These are phyloP conservation scores for Sugiyamaella chiloensis DNA, from an alignment of 805 yeast genomes.

Conservation along the genomic window DNA sequence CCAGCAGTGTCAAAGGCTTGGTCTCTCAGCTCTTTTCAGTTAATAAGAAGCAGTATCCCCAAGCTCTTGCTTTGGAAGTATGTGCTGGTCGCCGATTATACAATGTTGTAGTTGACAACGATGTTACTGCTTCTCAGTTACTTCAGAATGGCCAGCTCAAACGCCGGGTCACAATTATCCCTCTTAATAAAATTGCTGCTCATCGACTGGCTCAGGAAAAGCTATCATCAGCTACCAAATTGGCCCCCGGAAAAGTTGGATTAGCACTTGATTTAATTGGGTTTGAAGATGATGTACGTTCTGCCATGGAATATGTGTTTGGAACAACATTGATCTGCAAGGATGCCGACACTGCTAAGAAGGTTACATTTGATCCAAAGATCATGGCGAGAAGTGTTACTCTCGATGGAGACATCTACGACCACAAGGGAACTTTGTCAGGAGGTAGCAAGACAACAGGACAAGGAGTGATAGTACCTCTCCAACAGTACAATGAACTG, in stretches of 20 bases:
- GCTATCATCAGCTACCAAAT: constrained; percentile 62
- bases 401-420: constrained; percentile 88
- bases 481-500: constrained; percentile 60
- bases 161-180: constrained; percentile 86
- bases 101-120: constrained; percentile 88
- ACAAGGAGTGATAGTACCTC: constrained; percentile 56
- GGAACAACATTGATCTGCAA: constrained; percentile 86
- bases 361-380: constrained; percentile 80
- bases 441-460: constrained; percentile 80
- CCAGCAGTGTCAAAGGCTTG: constrained; percentile 72
- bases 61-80: constrained; percentile 82
- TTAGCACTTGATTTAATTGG: constrained; percentile 81
- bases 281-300: constrained; percentile 63
- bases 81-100: constrained; percentile 91
- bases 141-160: constrained; percentile 74
- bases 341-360: constrained; percentile 84
- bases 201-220: constrained; percentile 49
- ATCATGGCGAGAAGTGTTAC: constrained; percentile 83
- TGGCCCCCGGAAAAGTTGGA: constrained; percentile 83
- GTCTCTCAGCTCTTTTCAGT: constrained; percentile 81
- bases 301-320: constrained; percentile 89
- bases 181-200: constrained; percentile 79
- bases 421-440: constrained; percentile 91
- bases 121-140: constrained; percentile 76
- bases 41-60: constrained; percentile 51